These are phyloP conservation scores for Cyanidioschyzon merolae DNA, from an alignment of 23 red algal genomes.

Conservation along the genomic window DNA sequence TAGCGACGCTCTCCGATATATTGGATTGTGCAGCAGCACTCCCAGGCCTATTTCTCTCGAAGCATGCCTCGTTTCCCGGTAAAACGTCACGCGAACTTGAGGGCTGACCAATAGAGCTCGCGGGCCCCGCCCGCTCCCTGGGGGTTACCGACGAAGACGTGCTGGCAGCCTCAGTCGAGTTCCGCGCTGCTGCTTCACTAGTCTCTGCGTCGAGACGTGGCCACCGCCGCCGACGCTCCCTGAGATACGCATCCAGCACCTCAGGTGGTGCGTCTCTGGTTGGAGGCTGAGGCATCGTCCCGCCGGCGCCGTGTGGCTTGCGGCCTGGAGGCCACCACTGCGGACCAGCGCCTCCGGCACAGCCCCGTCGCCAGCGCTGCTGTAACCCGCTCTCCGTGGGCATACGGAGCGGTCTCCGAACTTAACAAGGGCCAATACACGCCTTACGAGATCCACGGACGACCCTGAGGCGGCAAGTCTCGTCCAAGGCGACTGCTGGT, in stretches of 20 bases:
- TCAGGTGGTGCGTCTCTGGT: background rate
- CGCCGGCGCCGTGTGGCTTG: too few relatives aligned
- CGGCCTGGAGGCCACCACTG: too few relatives aligned
- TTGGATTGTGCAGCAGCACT: background rate
- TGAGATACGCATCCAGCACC: background rate
- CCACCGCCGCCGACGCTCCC: conserved; percentile 6
- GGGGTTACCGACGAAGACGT: background rate
- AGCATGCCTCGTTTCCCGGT: background rate
- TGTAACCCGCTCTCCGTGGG: too few relatives aligned
- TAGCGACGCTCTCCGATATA: background rate
- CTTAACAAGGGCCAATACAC: too few relatives aligned
- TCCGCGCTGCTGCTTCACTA: background rate
- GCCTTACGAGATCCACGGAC: too few relatives aligned
- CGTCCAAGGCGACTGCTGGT: too few relatives aligned
- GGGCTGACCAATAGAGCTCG: background rate
- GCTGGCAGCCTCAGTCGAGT: background rate
- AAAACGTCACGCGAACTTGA: too few relatives aligned
- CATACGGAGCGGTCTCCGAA: too few relatives aligned
- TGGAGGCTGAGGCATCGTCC: background rate
- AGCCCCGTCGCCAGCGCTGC: too few relatives aligned
- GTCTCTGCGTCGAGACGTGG: background rate
- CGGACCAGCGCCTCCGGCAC: too few relatives aligned
- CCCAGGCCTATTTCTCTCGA: too few relatives aligned
- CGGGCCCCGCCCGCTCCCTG: background rate
- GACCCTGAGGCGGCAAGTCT: too few relatives aligned